Percentiles rank a stretch among this genome's conserved stretches.
phyloP scores from a whole-genome alignment of 352 stramenopile species.

The Pythium oligandrum region DNA sequence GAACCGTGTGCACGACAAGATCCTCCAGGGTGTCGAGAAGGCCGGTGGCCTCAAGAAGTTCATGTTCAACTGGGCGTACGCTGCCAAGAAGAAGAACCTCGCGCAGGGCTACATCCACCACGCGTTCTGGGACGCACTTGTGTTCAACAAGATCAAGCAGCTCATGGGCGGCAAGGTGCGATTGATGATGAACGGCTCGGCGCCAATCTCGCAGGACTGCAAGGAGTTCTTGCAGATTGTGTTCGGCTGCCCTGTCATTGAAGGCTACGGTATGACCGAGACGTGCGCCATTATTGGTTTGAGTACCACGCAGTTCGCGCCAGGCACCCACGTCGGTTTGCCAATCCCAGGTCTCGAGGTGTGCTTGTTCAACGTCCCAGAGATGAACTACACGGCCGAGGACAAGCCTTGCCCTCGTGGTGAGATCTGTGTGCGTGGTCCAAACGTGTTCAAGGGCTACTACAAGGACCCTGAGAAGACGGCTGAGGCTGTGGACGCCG shows the following conservation, averaged over 20 bases:
- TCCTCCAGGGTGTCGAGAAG: conserved; percentile 38
- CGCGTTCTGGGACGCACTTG: conserved; percentile 90
- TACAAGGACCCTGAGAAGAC: conserved; percentile 94
- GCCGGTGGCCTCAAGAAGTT: conserved; percentile 25
- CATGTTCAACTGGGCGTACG: conserved; percentile 34
- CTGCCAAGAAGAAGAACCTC: conserved; percentile 35
- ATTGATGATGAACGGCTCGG: conserved; percentile 92
- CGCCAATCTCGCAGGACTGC: conserved; percentile 88
- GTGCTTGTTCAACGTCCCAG: conserved; percentile 91
- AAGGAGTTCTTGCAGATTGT: conserved; percentile 94
- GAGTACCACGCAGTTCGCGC: conserved; percentile 24
- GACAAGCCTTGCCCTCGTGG: conserved; percentile 65
- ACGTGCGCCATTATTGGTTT: conserved; percentile 34
- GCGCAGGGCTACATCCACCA: conserved; percentile 31
- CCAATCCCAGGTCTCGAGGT: conserved; percentile 85
- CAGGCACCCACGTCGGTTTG: conserved; percentile 89
- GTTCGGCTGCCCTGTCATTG: conserved; percentile 86
- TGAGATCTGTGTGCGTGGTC: conserved; percentile 79
- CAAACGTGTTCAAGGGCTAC: conserved; percentile 89
- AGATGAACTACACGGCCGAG: conserved; percentile 93
- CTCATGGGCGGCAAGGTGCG: conserved; percentile 86
- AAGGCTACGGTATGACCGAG: conserved; percentile 96
- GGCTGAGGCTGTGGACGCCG: conserved; percentile 81
- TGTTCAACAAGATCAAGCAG: conserved; percentile 94
- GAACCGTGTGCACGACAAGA: conserved; percentile 94